phyloP scores from a whole-genome alignment of 352 stramenopile genomes.

The Halophytophthora batemanensis region DNA sequence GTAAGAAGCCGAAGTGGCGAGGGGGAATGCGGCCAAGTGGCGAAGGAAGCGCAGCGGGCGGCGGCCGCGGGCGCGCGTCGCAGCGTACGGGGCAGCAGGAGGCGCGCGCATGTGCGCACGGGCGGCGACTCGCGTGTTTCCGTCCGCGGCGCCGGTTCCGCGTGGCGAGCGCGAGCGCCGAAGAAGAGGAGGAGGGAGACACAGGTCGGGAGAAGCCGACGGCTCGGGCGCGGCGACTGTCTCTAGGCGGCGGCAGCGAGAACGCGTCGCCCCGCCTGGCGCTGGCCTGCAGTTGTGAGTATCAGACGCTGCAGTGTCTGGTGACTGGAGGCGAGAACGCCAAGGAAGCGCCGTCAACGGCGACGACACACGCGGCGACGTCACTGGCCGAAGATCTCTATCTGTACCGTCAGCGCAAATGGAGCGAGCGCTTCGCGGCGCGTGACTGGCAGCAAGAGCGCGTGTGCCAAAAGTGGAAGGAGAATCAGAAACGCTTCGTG shows the following conservation, averaged over 20 bases:
- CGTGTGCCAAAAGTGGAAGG: too few relatives aligned
- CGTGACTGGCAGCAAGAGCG: slow-evolving; percentile 52
- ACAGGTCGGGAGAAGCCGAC: slow-evolving; percentile 1
- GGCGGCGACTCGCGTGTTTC: slow-evolving; percentile 59
- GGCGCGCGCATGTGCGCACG: slow-evolving; percentile 32
- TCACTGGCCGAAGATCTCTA: slow-evolving; percentile 39
- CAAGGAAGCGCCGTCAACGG: slow-evolving; percentile 7
- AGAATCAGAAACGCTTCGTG: too few relatives aligned
- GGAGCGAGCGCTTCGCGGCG: slow-evolving; percentile 41
- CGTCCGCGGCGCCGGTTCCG: slow-evolving; percentile 55
- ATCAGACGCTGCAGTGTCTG: slow-evolving; percentile 42
- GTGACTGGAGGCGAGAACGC: slow-evolving; percentile 4
- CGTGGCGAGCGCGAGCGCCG: slow-evolving; percentile 3
- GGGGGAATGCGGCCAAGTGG: too few relatives aligned
- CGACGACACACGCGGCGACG: slow-evolving; percentile 13
- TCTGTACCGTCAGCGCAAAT: slow-evolving; percentile 21
- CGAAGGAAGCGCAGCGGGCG: too few relatives aligned
- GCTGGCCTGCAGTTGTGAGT: slow-evolving; percentile 41
- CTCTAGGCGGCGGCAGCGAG: not conserved
- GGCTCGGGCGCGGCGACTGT: too few relatives aligned
- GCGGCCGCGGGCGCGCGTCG: too few relatives aligned
- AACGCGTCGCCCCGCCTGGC: slow-evolving; percentile 8
- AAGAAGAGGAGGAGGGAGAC: not conserved
- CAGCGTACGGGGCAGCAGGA: too few relatives aligned
- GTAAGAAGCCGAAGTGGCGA: too few relatives aligned